Conservation (phyloP, 164 flowering plant genomes). For the Tinospora cordifolia region DNA sequence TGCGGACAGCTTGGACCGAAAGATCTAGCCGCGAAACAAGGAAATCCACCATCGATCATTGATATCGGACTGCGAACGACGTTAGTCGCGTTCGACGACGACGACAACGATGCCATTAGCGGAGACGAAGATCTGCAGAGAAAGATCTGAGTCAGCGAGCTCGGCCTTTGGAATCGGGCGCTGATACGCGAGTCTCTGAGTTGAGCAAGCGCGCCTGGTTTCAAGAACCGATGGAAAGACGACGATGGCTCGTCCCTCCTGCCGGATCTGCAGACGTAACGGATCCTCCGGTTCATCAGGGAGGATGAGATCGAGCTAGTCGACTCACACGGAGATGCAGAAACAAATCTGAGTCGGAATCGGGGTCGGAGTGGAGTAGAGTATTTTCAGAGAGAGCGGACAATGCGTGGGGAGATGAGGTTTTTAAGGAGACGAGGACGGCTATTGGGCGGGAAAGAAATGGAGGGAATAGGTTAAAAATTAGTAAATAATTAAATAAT, state of each 20-base stretch:
- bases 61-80: slow-evolving; percentile 7
- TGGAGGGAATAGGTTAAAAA: no score
- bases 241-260: slow-evolving; percentile 10
- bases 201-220: slow-evolving; percentile 29
- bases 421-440: slow-evolving; percentile 10
- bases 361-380: slow-evolving; percentile 9
- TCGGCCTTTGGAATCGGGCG: slow-evolving; percentile 17
- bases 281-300: slow-evolving; percentile 15
- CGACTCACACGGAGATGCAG: background rate
- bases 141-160: slow-evolving; percentile 13
- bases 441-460: slow-evolving; percentile 13
- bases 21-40: slow-evolving; percentile 21
- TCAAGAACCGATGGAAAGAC: slow-evolving; percentile 20
- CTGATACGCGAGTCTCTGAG: slow-evolving; percentile 26
- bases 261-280: slow-evolving; percentile 8
- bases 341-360: background rate
- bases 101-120: no score
- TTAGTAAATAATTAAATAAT: no score
- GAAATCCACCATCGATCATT: slow-evolving; percentile 22
- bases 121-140: slow-evolving; percentile 4
- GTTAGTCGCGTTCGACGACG: background rate
- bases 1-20: slow-evolving; percentile 26
- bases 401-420: slow-evolving; percentile 1
- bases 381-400: background rate
- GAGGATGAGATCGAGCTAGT: background rate